Conservation (phyloP, 306 rosid genomes). For the Castanea mollissima region DNA sequence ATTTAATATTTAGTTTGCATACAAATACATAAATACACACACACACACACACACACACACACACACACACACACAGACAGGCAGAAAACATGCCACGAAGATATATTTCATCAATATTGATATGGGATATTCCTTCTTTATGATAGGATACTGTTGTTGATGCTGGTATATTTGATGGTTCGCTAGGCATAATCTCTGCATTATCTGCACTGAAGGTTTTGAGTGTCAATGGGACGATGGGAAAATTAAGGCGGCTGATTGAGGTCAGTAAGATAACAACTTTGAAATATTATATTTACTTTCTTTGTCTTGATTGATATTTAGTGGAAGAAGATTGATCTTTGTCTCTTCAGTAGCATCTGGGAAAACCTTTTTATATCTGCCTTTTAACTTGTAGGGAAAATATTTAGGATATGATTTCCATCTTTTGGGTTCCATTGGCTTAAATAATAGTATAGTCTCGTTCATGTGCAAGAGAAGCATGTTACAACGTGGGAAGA, state of each 20-base stretch:
- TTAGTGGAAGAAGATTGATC: neutral
- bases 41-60: neutral
- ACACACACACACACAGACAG: too few relatives aligned
- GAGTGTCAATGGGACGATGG: slow-evolving; percentile 50
- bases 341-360: neutral
- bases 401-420: neutral
- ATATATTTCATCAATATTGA: neutral
- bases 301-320: neutral
- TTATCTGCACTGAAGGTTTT: slow-evolving; percentile 84
- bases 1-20: neutral
- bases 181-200: slow-evolving; percentile 80
- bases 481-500: neutral
- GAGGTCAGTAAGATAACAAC: slow-evolving; percentile 55
- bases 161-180: slow-evolving; percentile 91
- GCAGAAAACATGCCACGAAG: neutral
- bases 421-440: neutral
- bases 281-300: neutral
- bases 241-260: slow-evolving; percentile 64
- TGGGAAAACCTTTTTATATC: neutral
- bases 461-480: neutral
- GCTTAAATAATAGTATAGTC: neutral
- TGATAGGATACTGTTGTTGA: slow-evolving; percentile 86
- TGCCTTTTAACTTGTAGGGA: neutral
- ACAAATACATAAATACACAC: neutral
- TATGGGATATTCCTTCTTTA: slow-evolving; percentile 19